phyloP scores from a whole-genome alignment of 768 basidiomycete species.

The Lactarius sanguifluus region DNA sequence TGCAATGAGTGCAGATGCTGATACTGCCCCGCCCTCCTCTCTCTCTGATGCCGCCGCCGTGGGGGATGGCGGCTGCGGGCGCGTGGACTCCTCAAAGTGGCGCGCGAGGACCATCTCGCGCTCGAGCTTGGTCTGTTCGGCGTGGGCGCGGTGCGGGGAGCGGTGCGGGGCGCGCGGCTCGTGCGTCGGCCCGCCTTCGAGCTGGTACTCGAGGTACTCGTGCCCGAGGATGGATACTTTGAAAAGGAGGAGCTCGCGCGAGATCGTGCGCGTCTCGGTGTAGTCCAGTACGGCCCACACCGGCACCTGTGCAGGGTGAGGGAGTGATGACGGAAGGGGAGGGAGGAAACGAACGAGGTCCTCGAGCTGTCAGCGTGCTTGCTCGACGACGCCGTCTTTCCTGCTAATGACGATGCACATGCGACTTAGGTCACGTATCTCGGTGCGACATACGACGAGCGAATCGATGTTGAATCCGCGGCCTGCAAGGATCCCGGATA shows the following conservation, averaged over 20 bases:
- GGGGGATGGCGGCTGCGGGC: slow-evolving; percentile 33
- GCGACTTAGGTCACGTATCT: slow-evolving; percentile 92
- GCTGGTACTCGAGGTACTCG: slow-evolving; percentile 93
- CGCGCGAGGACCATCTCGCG: slow-evolving; percentile 73
- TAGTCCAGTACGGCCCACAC: slow-evolving; percentile 99
- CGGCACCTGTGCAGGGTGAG: slow-evolving; percentile 64
- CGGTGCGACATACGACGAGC: slow-evolving; percentile 95
- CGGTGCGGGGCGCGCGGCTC: slow-evolving; percentile 66
- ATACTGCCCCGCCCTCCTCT: slow-evolving; percentile 53
- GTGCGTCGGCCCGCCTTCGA: slow-evolving; percentile 80
- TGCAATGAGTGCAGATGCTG: slow-evolving; percentile 85
- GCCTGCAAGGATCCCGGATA: slow-evolving; percentile 95
- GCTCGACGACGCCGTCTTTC: slow-evolving; percentile 97
- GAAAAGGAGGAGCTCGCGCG: slow-evolving; percentile 90
- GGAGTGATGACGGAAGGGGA: neutral
- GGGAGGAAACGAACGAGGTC: slow-evolving; percentile 69
- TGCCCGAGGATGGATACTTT: slow-evolving; percentile 98
- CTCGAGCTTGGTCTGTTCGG: slow-evolving; percentile 54
- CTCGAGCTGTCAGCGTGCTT: slow-evolving; percentile 92
- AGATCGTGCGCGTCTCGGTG: slow-evolving; percentile 87
- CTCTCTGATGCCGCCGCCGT: neutral
- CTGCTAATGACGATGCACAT: slow-evolving; percentile 98
- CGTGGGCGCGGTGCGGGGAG: slow-evolving; percentile 23
- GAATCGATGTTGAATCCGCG: slow-evolving; percentile 99
- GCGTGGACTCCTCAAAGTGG: slow-evolving; percentile 67